A percentile compares a stretch with the other conserved stretches of the same genome.
Conservation (phyloP, 2,329 filamentous ascomycete genomes). For the Aspergillus sp. region DNA sequence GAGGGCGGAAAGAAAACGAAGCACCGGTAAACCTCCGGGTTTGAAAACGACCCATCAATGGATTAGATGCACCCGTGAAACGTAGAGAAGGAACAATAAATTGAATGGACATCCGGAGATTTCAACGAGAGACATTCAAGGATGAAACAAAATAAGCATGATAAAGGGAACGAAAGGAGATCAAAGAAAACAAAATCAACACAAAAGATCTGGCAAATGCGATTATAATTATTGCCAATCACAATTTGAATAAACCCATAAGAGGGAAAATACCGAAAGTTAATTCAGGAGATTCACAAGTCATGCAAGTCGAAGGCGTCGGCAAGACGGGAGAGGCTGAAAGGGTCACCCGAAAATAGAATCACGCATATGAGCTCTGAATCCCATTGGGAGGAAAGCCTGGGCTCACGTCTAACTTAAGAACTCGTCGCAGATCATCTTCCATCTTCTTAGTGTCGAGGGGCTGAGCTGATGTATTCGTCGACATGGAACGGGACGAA, state of each 20-base stretch:
- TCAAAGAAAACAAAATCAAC: background rate
- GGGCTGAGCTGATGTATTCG: constrained; percentile 26
- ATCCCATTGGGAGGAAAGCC: constrained; percentile 30
- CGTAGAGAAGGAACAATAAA: constrained; percentile 15
- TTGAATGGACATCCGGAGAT: constrained; percentile 1
- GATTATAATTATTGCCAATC: background rate
- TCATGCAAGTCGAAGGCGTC: background rate
- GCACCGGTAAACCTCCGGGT: constrained; percentile 25
- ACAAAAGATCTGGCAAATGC: background rate
- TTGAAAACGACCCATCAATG: constrained; percentile 20
- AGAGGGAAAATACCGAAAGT: background rate
- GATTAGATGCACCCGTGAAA: constrained; percentile 15
- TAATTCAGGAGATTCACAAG: background rate
- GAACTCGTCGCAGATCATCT: constrained; percentile 48
- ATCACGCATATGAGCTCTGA: constrained; percentile 35
- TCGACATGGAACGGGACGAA: constrained; percentile 21
- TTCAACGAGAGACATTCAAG: background rate
- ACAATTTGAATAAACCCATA: background rate
- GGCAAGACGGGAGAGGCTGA: background rate
- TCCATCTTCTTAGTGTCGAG: constrained; percentile 47
- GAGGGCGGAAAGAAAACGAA: constrained; percentile 14
- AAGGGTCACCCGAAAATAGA: background rate
- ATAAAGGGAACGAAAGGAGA: background rate
- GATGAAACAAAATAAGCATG: background rate
- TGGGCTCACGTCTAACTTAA: constrained; percentile 43